These are phyloP conservation scores for Salix caprea DNA, from an alignment of 345 rosid species.

Conservation along the genomic window DNA sequence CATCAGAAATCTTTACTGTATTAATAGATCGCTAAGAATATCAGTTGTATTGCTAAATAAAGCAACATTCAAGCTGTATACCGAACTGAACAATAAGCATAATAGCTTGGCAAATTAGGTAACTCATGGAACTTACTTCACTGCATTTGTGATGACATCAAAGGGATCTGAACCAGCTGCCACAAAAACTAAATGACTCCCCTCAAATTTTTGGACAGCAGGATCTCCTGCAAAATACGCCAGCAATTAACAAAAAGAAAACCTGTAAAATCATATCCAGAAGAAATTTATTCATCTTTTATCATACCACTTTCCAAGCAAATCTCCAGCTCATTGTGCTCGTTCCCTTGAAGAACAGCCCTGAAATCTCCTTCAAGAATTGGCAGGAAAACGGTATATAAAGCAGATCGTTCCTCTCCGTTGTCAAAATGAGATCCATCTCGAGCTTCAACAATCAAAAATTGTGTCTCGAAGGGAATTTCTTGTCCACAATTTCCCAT, in stretches of 20 bases:
- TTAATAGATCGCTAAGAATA: background rate
- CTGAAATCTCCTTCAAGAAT: constrained; percentile 66
- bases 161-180: constrained; percentile 62
- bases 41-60: too few species aligned
- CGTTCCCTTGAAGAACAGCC: constrained; percentile 66
- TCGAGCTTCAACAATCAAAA: constrained; percentile 44
- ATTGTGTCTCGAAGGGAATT: constrained; percentile 65
- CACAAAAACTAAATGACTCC: constrained; percentile 52
- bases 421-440: constrained; percentile 41
- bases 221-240: constrained; percentile 48
- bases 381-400: constrained; percentile 50
- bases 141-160: constrained; percentile 54
- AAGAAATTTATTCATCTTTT: background rate
- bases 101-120: too few species aligned
- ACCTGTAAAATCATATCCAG: background rate
- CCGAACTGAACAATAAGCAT: too few species aligned
- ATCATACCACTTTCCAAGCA: constrained; percentile 60
- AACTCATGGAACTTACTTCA: constrained; percentile 36
- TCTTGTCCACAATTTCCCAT: constrained; percentile 55
- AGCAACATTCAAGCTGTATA: too few species aligned
- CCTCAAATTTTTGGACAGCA: constrained; percentile 47
- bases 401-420: constrained; percentile 26
- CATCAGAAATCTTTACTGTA: background rate
- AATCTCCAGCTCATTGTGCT: constrained; percentile 52
- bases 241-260: background rate